Base-by-base conservation (phyloP, 1,284 basidiomycete species). In the Sanghuangporus sanghuang region DNA sequence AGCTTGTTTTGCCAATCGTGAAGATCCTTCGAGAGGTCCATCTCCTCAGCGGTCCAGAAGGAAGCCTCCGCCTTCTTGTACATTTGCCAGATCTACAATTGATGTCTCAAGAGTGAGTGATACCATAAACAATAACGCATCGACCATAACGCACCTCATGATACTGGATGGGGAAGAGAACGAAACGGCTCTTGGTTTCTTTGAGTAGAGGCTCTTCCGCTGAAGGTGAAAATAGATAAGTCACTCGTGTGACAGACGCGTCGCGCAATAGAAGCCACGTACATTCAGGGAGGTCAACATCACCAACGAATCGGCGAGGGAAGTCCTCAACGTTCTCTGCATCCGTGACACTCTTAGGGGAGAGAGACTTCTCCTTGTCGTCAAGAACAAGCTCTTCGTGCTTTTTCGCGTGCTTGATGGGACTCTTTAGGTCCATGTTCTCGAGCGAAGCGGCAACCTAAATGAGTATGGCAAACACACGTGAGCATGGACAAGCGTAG, bases 1-100 rank as follows among this genome's bases (percentile, higher is more conserved):
- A 98, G 84, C 71, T 90, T 91, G 76, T 91, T 90, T 73, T 90
- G 89, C 96, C 96, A 98, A 80, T 96, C 94, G 71, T 89, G 86
- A 46, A 93, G 73, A 72, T 99, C 96, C 71, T 96, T 90, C 21
- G 94, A 95, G 16, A 98, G 88, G 75, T 98, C 95, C 83, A 98
- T 96, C 79, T 98, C 96, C 76, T 98, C 96, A 1, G 95, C 93
- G 1, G 95, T 98, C 96, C 96, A 98, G 80, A 98, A 98, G 0
- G 92, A 96, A 0, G 90, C 90, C 70, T 93, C 85, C 0, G 90
- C 89, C 74, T 95, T 93, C 79, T 97, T 97, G 84, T 97, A 97
- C 85, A 96, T 92, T 75, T 90, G 87, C 95, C 95, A 97, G 71
- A 97, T 96, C 93, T 96, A 3, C 5, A 3, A 32, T 32, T 65